phyloP scores from a whole-genome alignment of 2,329 filamentous ascomycete species.

The Boeremia exigua region DNA sequence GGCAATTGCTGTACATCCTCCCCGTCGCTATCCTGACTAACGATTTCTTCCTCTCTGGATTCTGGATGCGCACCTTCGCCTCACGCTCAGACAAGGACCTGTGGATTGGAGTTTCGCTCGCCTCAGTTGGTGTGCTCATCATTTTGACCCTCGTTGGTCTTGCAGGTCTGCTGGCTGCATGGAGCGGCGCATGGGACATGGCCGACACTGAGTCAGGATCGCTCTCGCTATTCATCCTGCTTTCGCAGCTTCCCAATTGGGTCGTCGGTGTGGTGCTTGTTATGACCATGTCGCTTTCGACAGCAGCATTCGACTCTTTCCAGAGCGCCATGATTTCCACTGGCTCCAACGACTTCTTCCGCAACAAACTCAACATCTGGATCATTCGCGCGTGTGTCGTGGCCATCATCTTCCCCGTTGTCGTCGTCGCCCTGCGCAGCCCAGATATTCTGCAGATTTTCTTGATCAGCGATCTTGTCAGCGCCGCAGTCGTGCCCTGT shows the following conservation, averaged over 20 bases:
- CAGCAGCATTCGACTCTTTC: slow-evolving; percentile 79
- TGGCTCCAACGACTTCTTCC: slow-evolving; percentile 82
- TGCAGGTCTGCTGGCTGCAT: slow-evolving; percentile 76
- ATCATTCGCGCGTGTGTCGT: slow-evolving; percentile 73
- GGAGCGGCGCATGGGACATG: slow-evolving; percentile 75
- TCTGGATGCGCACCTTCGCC: slow-evolving; percentile 85
- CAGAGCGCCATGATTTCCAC: slow-evolving; percentile 87
- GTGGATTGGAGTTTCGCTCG: slow-evolving; percentile 74
- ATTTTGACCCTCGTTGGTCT: slow-evolving; percentile 76
- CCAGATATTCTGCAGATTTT: slow-evolving; percentile 82
- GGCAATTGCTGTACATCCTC: slow-evolving; percentile 85
- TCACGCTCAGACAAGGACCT: slow-evolving; percentile 80
- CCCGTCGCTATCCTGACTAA: slow-evolving; percentile 82
- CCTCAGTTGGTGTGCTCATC: slow-evolving; percentile 66
- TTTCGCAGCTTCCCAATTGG: slow-evolving; percentile 76
- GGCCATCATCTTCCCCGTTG: slow-evolving; percentile 73
- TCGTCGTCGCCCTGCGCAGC: slow-evolving; percentile 75
- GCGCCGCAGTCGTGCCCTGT: slow-evolving; percentile 76
- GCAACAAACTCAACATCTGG: slow-evolving; percentile 79
- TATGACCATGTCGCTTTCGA: slow-evolving; percentile 79
- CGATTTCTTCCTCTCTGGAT: slow-evolving; percentile 84
- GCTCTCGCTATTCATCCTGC: slow-evolving; percentile 76
- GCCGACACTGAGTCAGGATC: slow-evolving; percentile 67
- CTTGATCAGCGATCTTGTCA: slow-evolving; percentile 80
- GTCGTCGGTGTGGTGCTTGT: slow-evolving; percentile 82